A percentile compares a stretch with the other conserved stretches of the same genome.
Evolutionary conservation across 495 filamentous ascomycete genomes (phyloP).

Genomic region (Aspergillus conjunctus): DNA sequence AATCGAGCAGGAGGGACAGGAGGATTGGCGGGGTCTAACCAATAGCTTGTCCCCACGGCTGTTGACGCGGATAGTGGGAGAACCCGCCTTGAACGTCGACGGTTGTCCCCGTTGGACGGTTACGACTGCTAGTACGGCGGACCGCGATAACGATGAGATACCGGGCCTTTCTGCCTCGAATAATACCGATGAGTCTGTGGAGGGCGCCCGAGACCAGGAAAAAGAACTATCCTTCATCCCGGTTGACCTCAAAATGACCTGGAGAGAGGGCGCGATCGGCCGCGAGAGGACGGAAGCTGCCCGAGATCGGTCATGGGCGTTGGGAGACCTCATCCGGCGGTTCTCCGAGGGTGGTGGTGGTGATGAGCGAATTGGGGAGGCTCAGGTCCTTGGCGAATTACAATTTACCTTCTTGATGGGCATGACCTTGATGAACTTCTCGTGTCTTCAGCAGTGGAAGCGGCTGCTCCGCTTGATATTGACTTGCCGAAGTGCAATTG

Average conservation of each 20-base stretch:
- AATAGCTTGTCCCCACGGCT: slow-evolving; percentile 39
- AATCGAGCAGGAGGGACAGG: slow-evolving; percentile 34
- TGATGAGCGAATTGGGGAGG: slow-evolving; percentile 32
- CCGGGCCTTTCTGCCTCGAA: slow-evolving; percentile 24
- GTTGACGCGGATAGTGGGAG: slow-evolving; percentile 44
- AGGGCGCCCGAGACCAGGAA: slow-evolving; percentile 33
- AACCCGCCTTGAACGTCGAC: slow-evolving; percentile 41
- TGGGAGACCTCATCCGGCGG: slow-evolving; percentile 54
- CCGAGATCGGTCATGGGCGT: slow-evolving; percentile 71
- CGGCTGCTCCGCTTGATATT: slow-evolving; percentile 70
- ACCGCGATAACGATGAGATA: slow-evolving; percentile 51
- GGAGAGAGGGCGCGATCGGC: slow-evolving; percentile 68
- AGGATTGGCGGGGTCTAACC: slow-evolving; percentile 49
- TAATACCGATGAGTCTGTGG: background rate
- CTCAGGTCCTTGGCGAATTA: slow-evolving; percentile 76
- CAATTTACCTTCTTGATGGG: slow-evolving; percentile 84
- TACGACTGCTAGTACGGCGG: slow-evolving; percentile 49
- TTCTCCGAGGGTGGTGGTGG: slow-evolving; percentile 26
- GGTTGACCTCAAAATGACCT: slow-evolving; percentile 61
- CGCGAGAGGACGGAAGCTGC: slow-evolving; percentile 71
- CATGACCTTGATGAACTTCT: slow-evolving; percentile 78
- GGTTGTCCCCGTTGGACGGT: slow-evolving; percentile 46
- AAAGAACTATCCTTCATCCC: slow-evolving; percentile 49
- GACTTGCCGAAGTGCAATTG: slow-evolving; percentile 63
- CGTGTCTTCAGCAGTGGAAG: slow-evolving; percentile 89